phyloP scores from a whole-genome alignment of 208 protist species.

The Crithidia acanthocephali region DNA sequence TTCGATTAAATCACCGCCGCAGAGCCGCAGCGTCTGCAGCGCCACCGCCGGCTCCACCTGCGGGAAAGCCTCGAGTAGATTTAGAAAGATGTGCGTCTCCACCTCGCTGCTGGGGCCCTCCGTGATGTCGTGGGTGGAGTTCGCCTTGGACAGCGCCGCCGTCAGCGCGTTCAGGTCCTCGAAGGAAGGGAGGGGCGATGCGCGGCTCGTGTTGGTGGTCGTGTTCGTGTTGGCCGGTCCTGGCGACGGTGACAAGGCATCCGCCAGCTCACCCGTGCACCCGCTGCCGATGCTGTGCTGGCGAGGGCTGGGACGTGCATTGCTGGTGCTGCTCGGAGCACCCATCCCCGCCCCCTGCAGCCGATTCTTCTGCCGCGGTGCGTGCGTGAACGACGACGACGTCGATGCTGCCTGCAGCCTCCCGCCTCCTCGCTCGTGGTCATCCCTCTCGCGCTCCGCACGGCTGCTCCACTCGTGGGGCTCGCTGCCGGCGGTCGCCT shows the following conservation, averaged over 20 bases:
- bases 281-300: neutral
- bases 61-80: slow-evolving; percentile 64
- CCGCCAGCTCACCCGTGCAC: neutral
- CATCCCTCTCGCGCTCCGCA: too few relatives aligned
- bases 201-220: too few relatives aligned
- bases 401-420: neutral
- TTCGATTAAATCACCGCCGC: slow-evolving; percentile 37
- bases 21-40: slow-evolving; percentile 63
- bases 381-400: neutral
- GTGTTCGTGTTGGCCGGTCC: too few relatives aligned
- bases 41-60: slow-evolving; percentile 46
- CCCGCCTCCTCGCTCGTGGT: too few relatives aligned
- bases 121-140: neutral
- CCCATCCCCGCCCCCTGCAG: slow-evolving; percentile 1
- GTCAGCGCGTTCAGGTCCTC: slow-evolving; percentile 9
- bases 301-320: neutral
- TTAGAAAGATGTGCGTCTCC: slow-evolving; percentile 49
- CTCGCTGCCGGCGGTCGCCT: neutral
- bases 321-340: neutral
- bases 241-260: neutral
- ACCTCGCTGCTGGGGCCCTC: slow-evolving; percentile 6
- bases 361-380: neutral
- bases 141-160: neutral
- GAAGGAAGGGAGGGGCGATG: slow-evolving; percentile 3
- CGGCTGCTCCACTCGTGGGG: too few relatives aligned